Evolutionary conservation across 228 moss, liverwort and hornwort genomes (phyloP), one percentile per base, ranked within the genome.

Genomic region (Sphagnum fallax): DNA sequence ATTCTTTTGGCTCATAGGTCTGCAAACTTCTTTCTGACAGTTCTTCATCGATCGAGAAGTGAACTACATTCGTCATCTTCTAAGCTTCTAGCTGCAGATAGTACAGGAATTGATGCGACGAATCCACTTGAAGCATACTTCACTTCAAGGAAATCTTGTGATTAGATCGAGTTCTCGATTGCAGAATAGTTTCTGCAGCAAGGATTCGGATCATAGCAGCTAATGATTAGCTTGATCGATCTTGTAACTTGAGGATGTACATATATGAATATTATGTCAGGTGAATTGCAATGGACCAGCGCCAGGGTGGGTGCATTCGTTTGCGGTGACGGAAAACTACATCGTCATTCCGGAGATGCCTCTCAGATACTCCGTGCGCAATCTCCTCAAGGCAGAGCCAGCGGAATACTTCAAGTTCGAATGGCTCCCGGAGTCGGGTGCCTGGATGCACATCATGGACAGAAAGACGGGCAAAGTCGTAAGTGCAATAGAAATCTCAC

Each of bases 241-340:
- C 32, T 32, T 32, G 32, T 32, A 32, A 32, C 32, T 32, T 32
- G 7, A 50, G 16, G 48, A 14, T 5, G 66, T 10, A 50, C 15
- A 1, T 0, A 66, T 3, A n/a, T 47, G 50, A 53, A 18, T 63
- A 52, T 62, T 61, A 52, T 8, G 61, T 15, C 70, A 70, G 79
- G 79, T 79, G 62, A 66, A 69, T 50, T 80, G 80, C 76, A 80
- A 65, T 60, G 80, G 80, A 6, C 75, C 71, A 47, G 49, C 68
- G 52, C 80, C 76, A 48, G 80, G 80, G 32, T 80, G 80, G 80
- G 75, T 80, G 18, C 80, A 80, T 66, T 80, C 80, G 48, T 80
- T 80, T 60, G 80, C 80, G 10, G 76, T 80, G 65, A 75, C 76
- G 6, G 80, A 80, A 18, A 80, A 80, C 49, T 80, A 76, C 73